phyloP scores from a whole-genome alignment of 2,329 filamentous ascomycete genomes.

The Colletotrichum sp. region DNA sequence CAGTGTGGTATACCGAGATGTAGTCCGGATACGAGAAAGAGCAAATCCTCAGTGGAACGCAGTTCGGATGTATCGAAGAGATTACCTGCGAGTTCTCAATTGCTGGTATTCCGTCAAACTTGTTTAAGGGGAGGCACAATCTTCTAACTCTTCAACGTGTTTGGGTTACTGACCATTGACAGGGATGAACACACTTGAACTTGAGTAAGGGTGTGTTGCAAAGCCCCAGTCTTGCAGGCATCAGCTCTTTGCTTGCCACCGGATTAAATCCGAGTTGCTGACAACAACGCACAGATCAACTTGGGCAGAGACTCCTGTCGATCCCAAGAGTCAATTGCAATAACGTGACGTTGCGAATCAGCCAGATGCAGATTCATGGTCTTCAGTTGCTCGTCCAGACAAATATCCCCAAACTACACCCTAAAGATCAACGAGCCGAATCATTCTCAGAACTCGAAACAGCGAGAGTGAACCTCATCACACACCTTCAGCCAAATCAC shows the following conservation, averaged over 20 bases:
- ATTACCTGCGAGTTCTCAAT: background rate
- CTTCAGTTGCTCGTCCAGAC: background rate
- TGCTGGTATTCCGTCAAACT: background rate
- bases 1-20: background rate
- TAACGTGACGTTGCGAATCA: background rate
- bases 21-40: background rate
- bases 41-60: background rate
- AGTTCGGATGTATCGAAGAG: background rate
- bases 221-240: background rate
- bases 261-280: background rate
- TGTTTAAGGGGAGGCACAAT: background rate
- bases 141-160: background rate
- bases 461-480: background rate
- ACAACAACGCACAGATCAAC: background rate
- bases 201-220: background rate
- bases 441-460: accelerated
- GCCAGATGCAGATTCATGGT: background rate
- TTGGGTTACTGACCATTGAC: background rate
- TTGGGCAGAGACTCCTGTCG: background rate
- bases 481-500: accelerated
- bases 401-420: background rate
- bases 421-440: accelerated
- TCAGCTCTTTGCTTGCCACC: background rate
- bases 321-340: background rate
- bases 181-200: background rate